Conservation (phyloP, 331 rosid genomes). For the Phaseolus coccineus region DNA sequence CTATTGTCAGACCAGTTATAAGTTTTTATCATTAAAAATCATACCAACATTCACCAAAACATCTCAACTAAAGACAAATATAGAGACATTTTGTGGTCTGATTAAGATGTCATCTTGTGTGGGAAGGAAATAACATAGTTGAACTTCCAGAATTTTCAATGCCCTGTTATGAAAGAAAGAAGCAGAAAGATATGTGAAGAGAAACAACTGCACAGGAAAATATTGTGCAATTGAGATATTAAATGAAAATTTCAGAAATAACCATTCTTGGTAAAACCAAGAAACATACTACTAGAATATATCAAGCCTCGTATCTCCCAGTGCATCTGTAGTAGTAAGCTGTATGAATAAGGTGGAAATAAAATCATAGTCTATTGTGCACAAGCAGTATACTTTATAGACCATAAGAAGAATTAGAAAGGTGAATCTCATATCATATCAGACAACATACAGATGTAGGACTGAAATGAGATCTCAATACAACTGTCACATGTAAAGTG, state of each 20-base stretch:
- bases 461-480: constrained; percentile 22
- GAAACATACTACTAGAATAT: neutral
- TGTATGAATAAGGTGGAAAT: neutral
- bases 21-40: constrained; percentile 17
- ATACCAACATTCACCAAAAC: neutral
- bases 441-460: neutral
- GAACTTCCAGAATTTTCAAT: constrained; percentile 15
- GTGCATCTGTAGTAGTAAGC: constrained; percentile 8
- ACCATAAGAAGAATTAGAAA: constrained; percentile 25
- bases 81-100: neutral
- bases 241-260: constrained; percentile 41
- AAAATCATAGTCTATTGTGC: constrained; percentile 3
- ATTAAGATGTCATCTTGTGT: neutral
- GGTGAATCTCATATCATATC: constrained; percentile 12
- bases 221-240: neutral
- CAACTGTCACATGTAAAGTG: constrained; percentile 11
- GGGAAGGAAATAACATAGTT: constrained; percentile 5
- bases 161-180: neutral
- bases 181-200: constrained; percentile 13
- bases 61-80: constrained; percentile 16
- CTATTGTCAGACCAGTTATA: constrained; percentile 4
- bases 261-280: neutral
- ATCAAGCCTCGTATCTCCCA: neutral
- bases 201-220: neutral
- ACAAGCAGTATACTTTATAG: neutral